Conservation (phyloP, 352 stramenopile genomes). For the Nothophytophthora sp. region DNA sequence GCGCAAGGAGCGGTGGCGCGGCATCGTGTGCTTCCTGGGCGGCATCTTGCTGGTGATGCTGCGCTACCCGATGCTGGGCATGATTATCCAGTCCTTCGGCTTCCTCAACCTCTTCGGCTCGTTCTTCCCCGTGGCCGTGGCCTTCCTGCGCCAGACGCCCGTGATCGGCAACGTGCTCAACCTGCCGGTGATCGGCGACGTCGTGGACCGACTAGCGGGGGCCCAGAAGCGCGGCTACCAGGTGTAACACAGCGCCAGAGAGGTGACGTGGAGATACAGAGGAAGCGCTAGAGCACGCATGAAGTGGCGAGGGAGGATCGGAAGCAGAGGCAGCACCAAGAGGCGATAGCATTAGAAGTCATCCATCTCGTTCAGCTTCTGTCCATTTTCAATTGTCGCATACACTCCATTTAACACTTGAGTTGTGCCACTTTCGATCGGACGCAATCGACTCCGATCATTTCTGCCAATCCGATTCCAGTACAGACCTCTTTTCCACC, state of each 20-base stretch:
- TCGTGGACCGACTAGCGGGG: conserved; percentile 87
- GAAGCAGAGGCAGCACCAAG: neutral
- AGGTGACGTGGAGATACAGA: conserved; percentile 1
- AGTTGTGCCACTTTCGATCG: too few relatives aligned
- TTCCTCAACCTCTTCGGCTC: conserved; percentile 97
- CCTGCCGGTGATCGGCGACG: conserved; percentile 76
- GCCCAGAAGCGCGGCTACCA: conserved; percentile 86
- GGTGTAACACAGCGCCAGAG: conserved; percentile 40
- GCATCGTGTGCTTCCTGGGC: conserved; percentile 94
- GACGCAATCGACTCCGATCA: too few relatives aligned
- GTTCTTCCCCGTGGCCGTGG: conserved; percentile 95
- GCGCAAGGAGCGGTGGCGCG: conserved; percentile 91
- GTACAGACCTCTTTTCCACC: neutral
- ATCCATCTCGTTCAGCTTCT: too few relatives aligned
- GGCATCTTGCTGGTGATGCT: conserved; percentile 93
- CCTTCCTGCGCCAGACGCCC: conserved; percentile 92
- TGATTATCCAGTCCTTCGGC: conserved; percentile 94
- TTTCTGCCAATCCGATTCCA: too few relatives aligned
- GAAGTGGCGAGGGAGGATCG: neutral
- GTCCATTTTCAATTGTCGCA: too few relatives aligned
- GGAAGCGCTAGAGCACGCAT: conserved; percentile 16
- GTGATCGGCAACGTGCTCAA: conserved; percentile 90
- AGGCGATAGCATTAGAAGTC: neutral
- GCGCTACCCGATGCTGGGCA: conserved; percentile 92
- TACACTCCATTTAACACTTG: too few relatives aligned